Percentiles rank a stretch among this genome's conserved stretches.
Conservation (phyloP, 148 eudicot genomes). For the Rhododendron williamsianum region DNA sequence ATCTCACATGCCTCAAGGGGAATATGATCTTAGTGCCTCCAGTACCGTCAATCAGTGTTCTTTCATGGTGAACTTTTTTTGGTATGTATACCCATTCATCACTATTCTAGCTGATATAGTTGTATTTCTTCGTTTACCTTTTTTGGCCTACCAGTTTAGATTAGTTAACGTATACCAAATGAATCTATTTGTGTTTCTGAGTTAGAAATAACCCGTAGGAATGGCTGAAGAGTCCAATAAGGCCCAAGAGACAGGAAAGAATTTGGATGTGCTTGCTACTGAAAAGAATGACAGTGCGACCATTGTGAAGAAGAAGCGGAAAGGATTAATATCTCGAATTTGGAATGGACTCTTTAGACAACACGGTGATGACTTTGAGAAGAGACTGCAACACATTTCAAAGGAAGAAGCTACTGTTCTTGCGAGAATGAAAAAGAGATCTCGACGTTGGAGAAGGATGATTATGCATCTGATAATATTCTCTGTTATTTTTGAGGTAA, state of each 20-base stretch:
- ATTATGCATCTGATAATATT: constrained; percentile 51
- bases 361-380: constrained; percentile 61
- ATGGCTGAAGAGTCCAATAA: constrained; percentile 62
- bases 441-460: constrained; percentile 52
- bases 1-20: not conserved
- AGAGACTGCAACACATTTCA: constrained; percentile 63
- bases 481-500: constrained; percentile 69
- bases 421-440: constrained; percentile 57
- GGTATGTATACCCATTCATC: not conserved
- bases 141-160: not conserved
- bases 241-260: constrained; percentile 31
- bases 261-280: constrained; percentile 19
- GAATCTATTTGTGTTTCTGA: not conserved
- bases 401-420: constrained; percentile 68
- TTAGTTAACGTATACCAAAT: not conserved
- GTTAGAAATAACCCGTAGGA: constrained; percentile 19
- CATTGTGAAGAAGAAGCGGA: constrained; percentile 38
- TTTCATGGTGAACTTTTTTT: not conserved
- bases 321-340: constrained; percentile 58
- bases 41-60: not conserved
- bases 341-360: constrained; percentile 61
- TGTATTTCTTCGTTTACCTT: not conserved
- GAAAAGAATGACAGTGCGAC: constrained; percentile 31
- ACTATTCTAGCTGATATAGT: not conserved
- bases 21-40: not conserved